phyloP scores from a whole-genome alignment of 192 early-diverging fungal genomes.

The Spinellus fusiger region DNA sequence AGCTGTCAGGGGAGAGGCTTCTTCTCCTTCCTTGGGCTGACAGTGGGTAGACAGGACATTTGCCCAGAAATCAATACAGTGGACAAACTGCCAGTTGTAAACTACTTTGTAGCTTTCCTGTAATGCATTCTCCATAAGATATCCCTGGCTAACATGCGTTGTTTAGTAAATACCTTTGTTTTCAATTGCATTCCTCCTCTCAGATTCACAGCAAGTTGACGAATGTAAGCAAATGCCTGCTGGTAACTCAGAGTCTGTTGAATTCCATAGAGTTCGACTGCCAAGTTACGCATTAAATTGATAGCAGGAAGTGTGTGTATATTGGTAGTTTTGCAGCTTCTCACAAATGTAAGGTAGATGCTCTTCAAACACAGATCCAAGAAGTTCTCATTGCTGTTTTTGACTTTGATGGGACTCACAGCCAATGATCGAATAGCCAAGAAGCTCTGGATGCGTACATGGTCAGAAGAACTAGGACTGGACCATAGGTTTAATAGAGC shows the following conservation, averaged over 20 bases:
- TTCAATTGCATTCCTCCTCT: constrained; percentile 81
- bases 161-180: constrained; percentile 45
- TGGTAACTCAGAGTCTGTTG: constrained; percentile 82
- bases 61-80: constrained; percentile 88
- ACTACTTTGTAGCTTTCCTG: constrained; percentile 82
- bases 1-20: constrained; percentile 51
- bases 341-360: constrained; percentile 77
- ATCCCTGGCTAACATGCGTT: not conserved
- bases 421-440: constrained; percentile 76
- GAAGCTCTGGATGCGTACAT: constrained; percentile 76
- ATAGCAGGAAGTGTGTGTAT: constrained; percentile 76
- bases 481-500: constrained; percentile 48
- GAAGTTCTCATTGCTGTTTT: constrained; percentile 29
- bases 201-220: constrained; percentile 90
- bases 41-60: constrained; percentile 76
- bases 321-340: constrained; percentile 69
- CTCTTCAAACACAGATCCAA: constrained; percentile 73
- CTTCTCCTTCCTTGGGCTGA: constrained; percentile 35
- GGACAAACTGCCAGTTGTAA: constrained; percentile 97
- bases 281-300: constrained; percentile 90
- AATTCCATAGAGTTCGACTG: constrained; percentile 81
- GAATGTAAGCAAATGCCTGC: constrained; percentile 87
- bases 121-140: constrained; percentile 1
- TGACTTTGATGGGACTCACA: constrained; percentile 21
- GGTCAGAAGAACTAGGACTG: constrained; percentile 52